Evolutionary conservation across 2,329 filamentous ascomycete species (phyloP), one percentile per base, ranked within the genome.

Genomic region (Epichloe amarillans): DNA sequence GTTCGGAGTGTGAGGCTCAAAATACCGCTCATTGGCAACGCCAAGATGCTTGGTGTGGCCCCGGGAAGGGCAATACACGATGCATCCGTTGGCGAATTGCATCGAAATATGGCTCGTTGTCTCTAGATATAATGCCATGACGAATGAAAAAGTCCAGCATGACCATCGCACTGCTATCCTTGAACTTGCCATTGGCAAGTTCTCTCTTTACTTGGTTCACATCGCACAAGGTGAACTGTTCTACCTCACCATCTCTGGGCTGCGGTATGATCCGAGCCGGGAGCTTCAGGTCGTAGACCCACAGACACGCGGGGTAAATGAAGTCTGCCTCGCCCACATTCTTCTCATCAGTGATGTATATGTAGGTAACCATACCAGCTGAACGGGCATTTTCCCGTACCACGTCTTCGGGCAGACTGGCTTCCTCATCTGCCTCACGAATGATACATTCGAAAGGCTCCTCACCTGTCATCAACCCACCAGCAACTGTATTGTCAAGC

Each of bases 401-500:
- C 7, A 91, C 60, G 0, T 76, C 70, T 52, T 83, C 85, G 0
- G 86, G 77, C 19, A 98, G 69, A 38, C 82, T 86, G 1, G 93
- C 94, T 65, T 98, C 93, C 68, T 98, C 93, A 56, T 83, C 83
- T 3, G 84, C 84, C 68, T 98, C 93, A 50, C 91, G 80, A 19
- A 96, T 76, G 49, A 95, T 70, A 64, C 85, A 88, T 62, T 91
- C 88, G 46, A 89, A 84, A 0, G 87, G 85, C 21, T 75, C 75
- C 65, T 96, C 90, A 14, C 83, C 85, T 0, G 87, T 86, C 64
- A 84, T 82, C 57, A 97, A 82, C 0, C 69, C 78, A n/a, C 78
- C 78, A 0, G 90, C 93, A 6, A 95, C 93, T 1, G 89, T 89
- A 66, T 97, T 98, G 67, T 98, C 93, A 57, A 98, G 73, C 77